Percentiles rank a stretch among this genome's conserved stretches.
phyloP scores from a whole-genome alignment of 257 asterid species.

The Osmanthus fragrans region DNA sequence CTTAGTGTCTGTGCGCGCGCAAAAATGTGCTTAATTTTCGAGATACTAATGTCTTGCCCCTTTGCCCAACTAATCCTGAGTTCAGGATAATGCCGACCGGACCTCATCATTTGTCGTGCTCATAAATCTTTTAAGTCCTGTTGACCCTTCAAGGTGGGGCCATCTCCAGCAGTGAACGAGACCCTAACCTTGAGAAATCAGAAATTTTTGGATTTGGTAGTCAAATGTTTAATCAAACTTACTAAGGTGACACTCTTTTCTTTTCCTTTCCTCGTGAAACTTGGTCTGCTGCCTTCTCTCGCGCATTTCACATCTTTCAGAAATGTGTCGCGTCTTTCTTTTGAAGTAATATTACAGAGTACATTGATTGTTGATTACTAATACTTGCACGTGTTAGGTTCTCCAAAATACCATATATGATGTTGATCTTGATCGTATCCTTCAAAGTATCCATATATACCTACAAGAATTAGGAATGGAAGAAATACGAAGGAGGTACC shows the following conservation, averaged over 20 bases:
- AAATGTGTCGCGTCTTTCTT: not conserved
- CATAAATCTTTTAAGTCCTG: slow-evolving; percentile 85
- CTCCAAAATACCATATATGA: slow-evolving; percentile 91
- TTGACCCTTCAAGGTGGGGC: slow-evolving; percentile 99
- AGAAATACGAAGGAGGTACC: slow-evolving; percentile 90
- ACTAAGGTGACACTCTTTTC: slow-evolving; percentile 64
- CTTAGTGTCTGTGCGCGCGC: slow-evolving; percentile 1
- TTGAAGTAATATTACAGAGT: not conserved
- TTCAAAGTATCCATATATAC: slow-evolving; percentile 93
- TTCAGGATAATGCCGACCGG: slow-evolving; percentile 95
- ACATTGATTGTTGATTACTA: slow-evolving; percentile 6
- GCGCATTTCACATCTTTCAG: not conserved
- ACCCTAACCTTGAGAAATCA: slow-evolving; percentile 74
- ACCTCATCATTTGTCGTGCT: slow-evolving; percentile 93
- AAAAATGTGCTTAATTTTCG: not conserved
- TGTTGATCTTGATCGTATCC: slow-evolving; percentile 93
- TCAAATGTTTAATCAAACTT: slow-evolving; percentile 95
- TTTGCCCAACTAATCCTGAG: slow-evolving; percentile 21
- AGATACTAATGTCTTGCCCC: slow-evolving; percentile 18
- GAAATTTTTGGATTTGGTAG: slow-evolving; percentile 96
- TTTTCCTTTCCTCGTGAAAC: not conserved
- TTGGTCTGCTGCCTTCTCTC: not conserved
- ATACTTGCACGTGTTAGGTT: slow-evolving; percentile 54
- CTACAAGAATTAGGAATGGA: slow-evolving; percentile 97
- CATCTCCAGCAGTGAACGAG: slow-evolving; percentile 79